Evolutionary conservation across 345 rosid species (phyloP), one percentile per base, ranked within the genome.

Genomic region (Rhodamnia argentea): DNA sequence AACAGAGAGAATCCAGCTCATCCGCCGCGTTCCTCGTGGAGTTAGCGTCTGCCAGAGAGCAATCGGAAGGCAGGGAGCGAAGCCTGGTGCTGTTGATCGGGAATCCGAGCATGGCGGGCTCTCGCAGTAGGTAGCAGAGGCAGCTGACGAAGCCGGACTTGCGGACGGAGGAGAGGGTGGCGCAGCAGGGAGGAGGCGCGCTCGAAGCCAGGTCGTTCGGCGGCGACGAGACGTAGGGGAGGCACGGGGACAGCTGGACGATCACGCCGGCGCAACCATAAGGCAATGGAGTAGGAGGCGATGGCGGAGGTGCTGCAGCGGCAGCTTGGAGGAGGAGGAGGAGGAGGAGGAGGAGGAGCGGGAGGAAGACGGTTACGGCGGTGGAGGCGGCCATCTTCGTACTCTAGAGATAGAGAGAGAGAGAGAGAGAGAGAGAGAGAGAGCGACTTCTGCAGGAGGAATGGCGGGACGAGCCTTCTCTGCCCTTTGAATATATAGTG

Each of bases 191-290:
- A 47, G 92, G 82, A 84, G 91, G 64, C 62, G 86, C 90, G 7
- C 87, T 59, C 82, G 86, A 86, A 13, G 94, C 89, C 10, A 90
- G 23, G 89, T 92, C 91, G 92, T 95, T 95, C 3, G 97, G 98
- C 82, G 93, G 90, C 83, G 87, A 84, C 2, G 96, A 93, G 86
- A 95, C 93, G 91, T 91, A 95, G 52, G 94, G 89, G 62, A 94
- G 92, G 89, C 99, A 96, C 23, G 98, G 94, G 29, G 98, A 94
- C 88, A 96, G 91, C 82, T 92, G 92, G 78, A 94, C 92, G 59
- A 96, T 92, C 88, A 91, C 90, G 13, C 88, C 86, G 82, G 90
- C 86, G 90, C 98, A 96, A 11, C 89, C 88, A 1, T 85, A 84
- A 16, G 90, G 87, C 9, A 88, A 84, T 4, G 90, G 86, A 8